Base-by-base conservation (phyloP, 2,329 filamentous ascomycete genomes). In the Dothiorella sarmentorum region DNA sequence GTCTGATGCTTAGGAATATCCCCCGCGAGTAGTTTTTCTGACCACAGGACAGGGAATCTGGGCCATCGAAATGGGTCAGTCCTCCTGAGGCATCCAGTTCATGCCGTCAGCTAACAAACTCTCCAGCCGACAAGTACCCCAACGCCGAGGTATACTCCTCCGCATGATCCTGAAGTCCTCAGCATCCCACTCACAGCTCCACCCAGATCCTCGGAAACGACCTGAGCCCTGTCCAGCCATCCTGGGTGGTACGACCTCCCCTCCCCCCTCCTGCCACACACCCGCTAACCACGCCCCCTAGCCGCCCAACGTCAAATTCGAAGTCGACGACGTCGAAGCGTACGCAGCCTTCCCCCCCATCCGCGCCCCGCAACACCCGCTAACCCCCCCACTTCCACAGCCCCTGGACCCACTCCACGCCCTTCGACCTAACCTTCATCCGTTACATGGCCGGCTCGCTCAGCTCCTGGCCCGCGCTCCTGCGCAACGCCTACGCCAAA, bases 321-420 rank as follows among this genome's bases (percentile, higher is more conserved):
- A 85, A 59, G 78, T 88, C 7, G 85, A 87, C 65, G 84, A 87
- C 65, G 79, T 80, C 55, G 82, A 86, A 63, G 76, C 80, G n/a
- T n/a, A n/a, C n/a, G n/a, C n/a, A n/a, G n/a, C n/a, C n/a, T n/a
- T n/a, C n/a, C n/a, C n/a, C n/a, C n/a, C n/a, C n/a, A n/a, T n/a
- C n/a, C n/a, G n/a, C n/a, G n/a, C n/a, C n/a, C n/a, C n/a, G n/a
- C n/a, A n/a, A n/a, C n/a, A n/a, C n/a, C n/a, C n/a, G n/a, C n/a
- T n/a, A n/a, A n/a, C n/a, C n/a, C n/a, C n/a, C n/a, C n/a, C n/a
- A n/a, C n/a, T n/a, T n/a, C n/a, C n/a, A n/a, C n/a, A n/a, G n/a
- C 37, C 73, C 78, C 7, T 87, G 85, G 84, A 68, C 75, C 24
- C 82, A 81, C 47, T 69, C 75, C 3, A 69, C 76, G 24, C 70